Percentiles rank a stretch among this genome's conserved stretches.
Evolutionary conservation across 139 green algal species (phyloP).

Genomic region (Auxenochlorella pyrenoidosa): DNA sequence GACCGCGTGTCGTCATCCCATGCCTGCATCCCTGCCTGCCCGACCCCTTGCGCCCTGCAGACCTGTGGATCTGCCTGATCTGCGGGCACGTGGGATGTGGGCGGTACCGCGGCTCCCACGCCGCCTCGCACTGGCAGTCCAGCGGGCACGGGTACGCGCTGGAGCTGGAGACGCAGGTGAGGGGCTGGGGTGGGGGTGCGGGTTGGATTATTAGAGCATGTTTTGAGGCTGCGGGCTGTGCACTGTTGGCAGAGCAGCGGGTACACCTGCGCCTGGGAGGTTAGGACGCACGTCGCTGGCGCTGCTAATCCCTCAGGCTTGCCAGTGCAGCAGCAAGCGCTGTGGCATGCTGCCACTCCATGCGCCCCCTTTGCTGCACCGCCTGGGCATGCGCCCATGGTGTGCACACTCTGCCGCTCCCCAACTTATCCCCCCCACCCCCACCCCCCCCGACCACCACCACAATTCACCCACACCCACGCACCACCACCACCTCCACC

Average conservation of each 20-base stretch:
- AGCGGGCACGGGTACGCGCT: conserved; percentile 93
- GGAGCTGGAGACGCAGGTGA: conserved; percentile 89
- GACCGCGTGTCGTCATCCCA: too few relatives aligned
- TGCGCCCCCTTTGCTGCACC: neutral
- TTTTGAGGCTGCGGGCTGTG: too few relatives aligned
- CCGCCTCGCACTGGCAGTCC: conserved; percentile 85
- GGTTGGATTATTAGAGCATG: neutral
- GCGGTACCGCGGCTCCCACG: conserved; percentile 87
- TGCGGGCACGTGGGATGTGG: conserved; percentile 97
- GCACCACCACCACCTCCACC: too few relatives aligned
- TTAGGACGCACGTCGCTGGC: too few relatives aligned
- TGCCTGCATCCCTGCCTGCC: too few relatives aligned
- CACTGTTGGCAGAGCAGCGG: neutral
- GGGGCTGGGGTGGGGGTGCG: neutral
- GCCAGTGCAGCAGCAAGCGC: too few relatives aligned
- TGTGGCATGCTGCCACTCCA: too few relatives aligned
- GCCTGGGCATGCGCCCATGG: too few relatives aligned
- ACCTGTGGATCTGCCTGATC: conserved; percentile 99
- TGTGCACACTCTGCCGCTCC: too few relatives aligned
- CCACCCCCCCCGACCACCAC: neutral
- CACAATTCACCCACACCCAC: neutral
- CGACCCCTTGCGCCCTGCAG: conserved; percentile 30
- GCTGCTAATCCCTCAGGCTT: too few relatives aligned
- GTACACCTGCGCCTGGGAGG: neutral
- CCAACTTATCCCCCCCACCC: too few relatives aligned